Evolutionary conservation across 257 asterid species (phyloP).

Genomic region (Nicotiana undulata): DNA sequence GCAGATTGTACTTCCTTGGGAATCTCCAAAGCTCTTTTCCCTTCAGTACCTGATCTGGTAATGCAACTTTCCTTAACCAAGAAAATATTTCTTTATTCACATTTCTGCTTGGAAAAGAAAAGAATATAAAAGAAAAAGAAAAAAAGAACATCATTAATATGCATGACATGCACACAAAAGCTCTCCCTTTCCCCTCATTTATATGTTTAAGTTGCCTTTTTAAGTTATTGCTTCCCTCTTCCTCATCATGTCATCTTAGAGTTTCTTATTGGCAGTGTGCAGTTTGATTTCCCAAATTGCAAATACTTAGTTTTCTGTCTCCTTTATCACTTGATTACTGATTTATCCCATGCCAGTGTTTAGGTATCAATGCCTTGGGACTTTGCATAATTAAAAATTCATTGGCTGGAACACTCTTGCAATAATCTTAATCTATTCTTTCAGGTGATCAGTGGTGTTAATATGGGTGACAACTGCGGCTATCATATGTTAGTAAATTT

Average conservation of each 20-base stretch:
- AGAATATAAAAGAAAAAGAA: not conserved
- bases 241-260: not conserved
- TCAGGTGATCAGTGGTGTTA: slow-evolving; percentile 89
- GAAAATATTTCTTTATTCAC: not conserved
- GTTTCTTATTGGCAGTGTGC: not conserved
- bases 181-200: not conserved
- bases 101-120: not conserved
- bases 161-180: not conserved
- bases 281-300: not conserved
- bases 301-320: not conserved
- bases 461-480: slow-evolving; percentile 83
- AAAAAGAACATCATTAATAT: not conserved
- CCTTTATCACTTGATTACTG: not conserved
- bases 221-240: not conserved
- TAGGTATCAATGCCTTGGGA: not conserved
- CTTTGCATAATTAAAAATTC: not conserved
- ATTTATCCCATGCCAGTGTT: not conserved
- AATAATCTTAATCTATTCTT: slow-evolving; percentile 16
- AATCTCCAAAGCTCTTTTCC: slow-evolving; percentile 59
- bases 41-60: slow-evolving; percentile 79
- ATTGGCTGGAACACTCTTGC: not conserved
- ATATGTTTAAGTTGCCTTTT: not conserved
- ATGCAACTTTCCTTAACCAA: not conserved
- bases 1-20: slow-evolving; percentile 91
- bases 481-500: slow-evolving; percentile 59